Conservation (phyloP, 768 basidiomycete species). For the Chalciporus chontae region DNA sequence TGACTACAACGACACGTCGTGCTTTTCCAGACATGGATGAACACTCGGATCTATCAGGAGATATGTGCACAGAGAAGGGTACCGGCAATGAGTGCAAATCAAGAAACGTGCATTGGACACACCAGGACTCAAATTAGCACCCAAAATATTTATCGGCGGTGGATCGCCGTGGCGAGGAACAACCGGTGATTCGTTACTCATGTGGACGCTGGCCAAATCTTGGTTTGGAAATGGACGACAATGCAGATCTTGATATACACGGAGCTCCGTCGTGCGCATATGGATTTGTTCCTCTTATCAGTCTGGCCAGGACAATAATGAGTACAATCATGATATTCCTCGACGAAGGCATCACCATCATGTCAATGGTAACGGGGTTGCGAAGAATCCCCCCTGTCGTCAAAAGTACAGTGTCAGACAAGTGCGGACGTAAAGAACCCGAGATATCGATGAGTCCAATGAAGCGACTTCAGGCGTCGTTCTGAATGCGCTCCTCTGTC, state of each 20-base stretch:
- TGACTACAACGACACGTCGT: slow-evolving; percentile 3
- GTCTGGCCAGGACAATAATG: neutral
- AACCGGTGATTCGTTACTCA: neutral
- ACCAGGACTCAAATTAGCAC: neutral
- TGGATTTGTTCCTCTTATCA: neutral
- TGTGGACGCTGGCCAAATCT: neutral
- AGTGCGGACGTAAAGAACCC: neutral
- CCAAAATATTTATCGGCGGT: too few species aligned
- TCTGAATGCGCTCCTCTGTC: neutral
- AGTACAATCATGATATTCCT: neutral
- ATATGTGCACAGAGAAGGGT: too few species aligned
- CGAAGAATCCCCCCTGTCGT: neutral
- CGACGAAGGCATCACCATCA: neutral
- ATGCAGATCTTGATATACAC: neutral
- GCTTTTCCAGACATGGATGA: neutral
- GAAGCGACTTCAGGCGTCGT: neutral
- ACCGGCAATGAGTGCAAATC: neutral
- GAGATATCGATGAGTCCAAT: too few species aligned
- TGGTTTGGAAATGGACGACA: too few species aligned
- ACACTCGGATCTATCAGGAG: neutral
- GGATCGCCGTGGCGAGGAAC: too few species aligned
- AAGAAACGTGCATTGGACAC: neutral
- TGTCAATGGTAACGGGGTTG: neutral
- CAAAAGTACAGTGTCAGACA: neutral
- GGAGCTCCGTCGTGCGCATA: neutral